A percentile compares a stretch with the other conserved stretches of the same genome.
These are phyloP conservation scores for Dothideomycetes sp. DNA, from an alignment of 2,329 filamentous ascomycete genomes.

Conservation along the genomic window DNA sequence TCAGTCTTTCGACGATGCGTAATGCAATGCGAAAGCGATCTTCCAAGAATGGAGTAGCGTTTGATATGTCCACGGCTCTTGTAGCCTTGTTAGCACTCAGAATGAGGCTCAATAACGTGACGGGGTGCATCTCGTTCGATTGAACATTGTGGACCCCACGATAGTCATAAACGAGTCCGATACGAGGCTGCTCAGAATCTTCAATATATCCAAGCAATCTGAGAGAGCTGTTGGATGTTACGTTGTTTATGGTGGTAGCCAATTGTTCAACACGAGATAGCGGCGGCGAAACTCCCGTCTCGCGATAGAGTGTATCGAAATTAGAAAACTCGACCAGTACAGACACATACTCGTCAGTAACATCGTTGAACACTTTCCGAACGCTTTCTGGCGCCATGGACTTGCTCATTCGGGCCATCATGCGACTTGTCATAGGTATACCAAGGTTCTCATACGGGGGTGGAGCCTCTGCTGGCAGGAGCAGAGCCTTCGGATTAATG, in stretches of 20 bases:
- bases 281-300: conserved; percentile 38
- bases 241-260: conserved; percentile 15
- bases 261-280: conserved; percentile 37
- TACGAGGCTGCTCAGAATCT: conserved; percentile 57
- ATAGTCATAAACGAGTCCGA: conserved; percentile 67
- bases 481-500: conserved; percentile 34
- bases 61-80: conserved; percentile 31
- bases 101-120: conserved; percentile 39
- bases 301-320: conserved; percentile 39
- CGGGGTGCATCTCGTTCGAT: conserved; percentile 29
- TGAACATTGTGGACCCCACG: conserved; percentile 36
- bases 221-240: conserved; percentile 32
- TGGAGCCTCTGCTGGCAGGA: conserved; percentile 38
- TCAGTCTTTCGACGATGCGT: conserved; percentile 63
- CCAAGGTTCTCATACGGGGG: conserved; percentile 41
- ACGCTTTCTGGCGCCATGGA: conserved; percentile 22
- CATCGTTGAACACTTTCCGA: conserved; percentile 24
- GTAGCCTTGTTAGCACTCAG: conserved; percentile 37
- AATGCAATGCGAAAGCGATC: conserved; percentile 67
- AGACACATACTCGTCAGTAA: conserved; percentile 22
- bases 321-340: conserved; percentile 61
- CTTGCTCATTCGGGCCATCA: conserved; percentile 34
- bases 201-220: conserved; percentile 65
- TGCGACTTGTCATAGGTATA: conserved; percentile 34
- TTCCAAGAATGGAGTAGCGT: conserved; percentile 55